These are phyloP conservation scores for Aspergillus nidulans DNA, from an alignment of 495 filamentous ascomycete genomes.

Conservation along the genomic window DNA sequence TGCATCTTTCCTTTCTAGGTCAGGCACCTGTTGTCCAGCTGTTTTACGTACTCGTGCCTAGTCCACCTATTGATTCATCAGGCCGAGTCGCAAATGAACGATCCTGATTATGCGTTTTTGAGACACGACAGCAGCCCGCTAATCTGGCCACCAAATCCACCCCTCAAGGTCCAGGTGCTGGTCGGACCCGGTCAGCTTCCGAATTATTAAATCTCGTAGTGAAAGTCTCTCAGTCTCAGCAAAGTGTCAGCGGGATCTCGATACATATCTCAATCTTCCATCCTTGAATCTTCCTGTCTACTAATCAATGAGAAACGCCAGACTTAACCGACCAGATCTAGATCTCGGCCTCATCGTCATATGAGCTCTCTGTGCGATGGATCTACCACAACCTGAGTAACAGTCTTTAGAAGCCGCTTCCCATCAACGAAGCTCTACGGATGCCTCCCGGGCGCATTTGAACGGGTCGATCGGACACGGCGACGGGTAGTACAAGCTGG, in stretches of 20 bases:
- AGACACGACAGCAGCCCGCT: constrained; percentile 20
- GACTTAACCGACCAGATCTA: background rate
- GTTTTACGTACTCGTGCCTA: constrained; percentile 2
- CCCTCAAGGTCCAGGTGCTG: constrained; percentile 10
- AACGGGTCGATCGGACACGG: constrained; percentile 1
- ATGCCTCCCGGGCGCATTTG: background rate
- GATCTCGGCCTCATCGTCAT: background rate
- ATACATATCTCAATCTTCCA: background rate
- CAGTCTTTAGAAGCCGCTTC: background rate
- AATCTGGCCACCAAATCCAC: constrained; percentile 18
- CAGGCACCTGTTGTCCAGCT: background rate
- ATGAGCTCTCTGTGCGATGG: constrained; percentile 6
- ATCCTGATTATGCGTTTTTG: constrained; percentile 19
- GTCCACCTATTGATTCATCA: background rate
- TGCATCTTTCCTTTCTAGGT: background rate
- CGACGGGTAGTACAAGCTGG: constrained; percentile 6
- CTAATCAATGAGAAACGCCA: background rate
- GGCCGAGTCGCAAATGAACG: constrained; percentile 10
- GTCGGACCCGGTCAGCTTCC: constrained; percentile 6
- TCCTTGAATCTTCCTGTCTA: background rate
- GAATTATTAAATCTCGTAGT: background rate
- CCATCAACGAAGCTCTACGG: constrained; percentile 1
- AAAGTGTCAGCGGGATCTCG: background rate
- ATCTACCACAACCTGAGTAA: background rate
- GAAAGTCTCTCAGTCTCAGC: too few species aligned